Base-by-base conservation (phyloP, 169 alveolate genomes). In the Toxoplasma gondii region DNA sequence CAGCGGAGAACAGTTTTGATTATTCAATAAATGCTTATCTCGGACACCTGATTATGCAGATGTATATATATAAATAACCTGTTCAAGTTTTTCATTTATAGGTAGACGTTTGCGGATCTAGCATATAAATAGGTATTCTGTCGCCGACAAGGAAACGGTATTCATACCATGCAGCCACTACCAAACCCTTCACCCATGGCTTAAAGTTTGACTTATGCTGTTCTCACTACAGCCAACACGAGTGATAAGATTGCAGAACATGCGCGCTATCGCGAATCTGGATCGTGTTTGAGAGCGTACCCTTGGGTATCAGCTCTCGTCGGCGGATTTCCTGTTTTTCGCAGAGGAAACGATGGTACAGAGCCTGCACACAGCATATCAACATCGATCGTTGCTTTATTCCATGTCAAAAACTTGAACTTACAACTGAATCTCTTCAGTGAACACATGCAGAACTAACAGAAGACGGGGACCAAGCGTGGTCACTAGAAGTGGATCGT, bases 261-360 rank as follows among this genome's bases (percentile, higher is more conserved):
- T 49, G 58, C 58, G 12, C 58, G 58, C 34, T 64, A 27, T 27
- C 74, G 7, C 5, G n/a, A 64, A 16, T 4, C 74, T 64, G 12
- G 74, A 1, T 12, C n/a, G 74, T 27, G 34, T 27, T 19, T 64
- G 7, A 64, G 34, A 64, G 22, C 74, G 74, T n/a, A 39, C 90
- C 90, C 39, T 82, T 82, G 0, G 90, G 90, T 36, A 82, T 22
- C 38, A 82, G 90, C 29, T 82, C 67, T 31, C 67, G 58, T 9
- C 90, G 90, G 34, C 90, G 90, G 29, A 82, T 12, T 82, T 82
- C 90, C 67, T 82, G 43, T 36, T 82, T 82, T 44, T 82, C 90
- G 69, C 90, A 43, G 5, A 41, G 34, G 64, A 82, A 82, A 31
- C 90, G 90, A 44, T 82, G 90, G 90, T 82, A 82, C 53, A 82